Conservation (phyloP, 257 asterid species). For the Gentiana dahurica region DNA sequence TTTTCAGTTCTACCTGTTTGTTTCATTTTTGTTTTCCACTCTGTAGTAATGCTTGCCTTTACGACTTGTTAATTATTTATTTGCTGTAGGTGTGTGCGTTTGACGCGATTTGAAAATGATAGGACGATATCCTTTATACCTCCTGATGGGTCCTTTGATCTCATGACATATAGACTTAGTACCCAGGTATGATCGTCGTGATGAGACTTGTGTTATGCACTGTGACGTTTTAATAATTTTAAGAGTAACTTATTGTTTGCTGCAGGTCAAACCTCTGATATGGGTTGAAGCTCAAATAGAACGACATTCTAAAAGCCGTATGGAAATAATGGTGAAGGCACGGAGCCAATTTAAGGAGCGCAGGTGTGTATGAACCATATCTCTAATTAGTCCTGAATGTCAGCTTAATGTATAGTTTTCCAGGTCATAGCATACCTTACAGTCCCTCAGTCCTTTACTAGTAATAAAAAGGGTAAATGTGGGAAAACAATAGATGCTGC, state of each 20-base stretch:
- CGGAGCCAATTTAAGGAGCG: constrained; percentile 98
- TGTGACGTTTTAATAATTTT: too few species aligned
- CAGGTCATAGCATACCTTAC: too few species aligned
- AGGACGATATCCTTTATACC: constrained; percentile 96
- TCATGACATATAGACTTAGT: constrained; percentile 97
- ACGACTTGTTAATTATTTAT: constrained; percentile 12
- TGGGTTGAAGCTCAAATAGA: constrained; percentile 99
- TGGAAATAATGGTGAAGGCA: constrained; percentile 80
- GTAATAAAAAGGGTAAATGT: too few species aligned
- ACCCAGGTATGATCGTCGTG: constrained; percentile 59
- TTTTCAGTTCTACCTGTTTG: not conserved
- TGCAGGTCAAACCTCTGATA: constrained; percentile 92
- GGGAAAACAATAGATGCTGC: too few species aligned
- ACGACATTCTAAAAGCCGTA: constrained; percentile 89
- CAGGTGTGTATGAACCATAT: constrained; percentile 36
- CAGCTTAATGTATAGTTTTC: not conserved
- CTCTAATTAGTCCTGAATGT: not conserved
- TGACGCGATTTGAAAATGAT: constrained; percentile 94
- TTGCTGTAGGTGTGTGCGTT: constrained; percentile 83
- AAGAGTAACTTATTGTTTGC: constrained; percentile 6
- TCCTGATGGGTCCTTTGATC: constrained; percentile 99
- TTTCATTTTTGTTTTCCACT: not conserved
- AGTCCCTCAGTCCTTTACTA: too few species aligned
- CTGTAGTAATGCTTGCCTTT: constrained; percentile 2
- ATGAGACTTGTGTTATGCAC: not conserved